Evolutionary conservation across 2,329 filamentous ascomycete species (phyloP).

Genomic region (Chrysoporthe cubensis): DNA sequence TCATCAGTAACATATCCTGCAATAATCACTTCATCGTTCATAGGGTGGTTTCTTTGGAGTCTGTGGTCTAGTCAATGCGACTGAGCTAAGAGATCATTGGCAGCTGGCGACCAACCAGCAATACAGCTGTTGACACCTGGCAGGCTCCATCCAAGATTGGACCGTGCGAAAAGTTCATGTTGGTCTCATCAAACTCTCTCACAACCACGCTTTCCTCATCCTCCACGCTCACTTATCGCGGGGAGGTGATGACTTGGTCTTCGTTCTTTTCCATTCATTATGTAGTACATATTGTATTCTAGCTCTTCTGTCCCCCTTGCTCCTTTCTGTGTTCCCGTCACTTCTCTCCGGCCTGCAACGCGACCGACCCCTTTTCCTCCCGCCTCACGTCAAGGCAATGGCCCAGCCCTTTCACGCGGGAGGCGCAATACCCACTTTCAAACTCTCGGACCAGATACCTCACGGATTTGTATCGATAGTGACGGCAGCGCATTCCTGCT

Average conservation of each 20-base stretch:
- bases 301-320: neutral
- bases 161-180: conserved; percentile 13
- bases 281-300: conserved; percentile 7
- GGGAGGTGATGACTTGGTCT: no score
- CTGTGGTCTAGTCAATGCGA: no score
- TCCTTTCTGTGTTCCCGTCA: neutral
- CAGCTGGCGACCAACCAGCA: neutral
- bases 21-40: no score
- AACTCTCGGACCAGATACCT: conserved; percentile 10
- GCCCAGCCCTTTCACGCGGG: conserved; percentile 29
- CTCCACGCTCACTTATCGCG: neutral
- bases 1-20: no score
- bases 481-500: conserved; percentile 1
- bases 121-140: neutral
- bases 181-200: conserved; percentile 12
- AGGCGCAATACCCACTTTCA: conserved; percentile 22
- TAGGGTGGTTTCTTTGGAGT: no score
- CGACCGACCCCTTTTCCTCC: conserved; percentile 1
- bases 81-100: neutral
- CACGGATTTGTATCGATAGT: conserved; percentile 9
- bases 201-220: neutral
- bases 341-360: neutral
- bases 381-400: conserved; percentile 17
- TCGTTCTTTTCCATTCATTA: neutral
- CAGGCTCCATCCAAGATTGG: neutral